Base-by-base conservation (phyloP, 2,329 filamentous ascomycete species). In the Cladosporium austrohemisphaericum region DNA sequence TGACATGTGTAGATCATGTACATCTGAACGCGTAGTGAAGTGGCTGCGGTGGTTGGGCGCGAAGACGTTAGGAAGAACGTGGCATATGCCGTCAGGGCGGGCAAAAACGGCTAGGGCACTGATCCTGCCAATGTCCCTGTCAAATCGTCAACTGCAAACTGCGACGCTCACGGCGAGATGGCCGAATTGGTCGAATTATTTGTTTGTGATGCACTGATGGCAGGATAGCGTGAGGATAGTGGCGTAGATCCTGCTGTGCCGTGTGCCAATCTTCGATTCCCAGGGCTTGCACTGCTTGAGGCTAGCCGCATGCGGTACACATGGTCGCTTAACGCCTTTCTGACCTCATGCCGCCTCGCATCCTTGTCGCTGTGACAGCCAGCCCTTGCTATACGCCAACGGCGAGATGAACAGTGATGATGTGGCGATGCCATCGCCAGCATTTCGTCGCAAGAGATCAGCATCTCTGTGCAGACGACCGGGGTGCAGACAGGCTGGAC, bases 291-390 rank as follows among this genome's bases (percentile, higher is more conserved):
- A 18, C 38, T 16, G 38, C 14, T 41, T 14, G 9, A 16, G 38
- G 38, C 38, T 40, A 40, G 37, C 37, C 9, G 28, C n/a, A 14
- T 28, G 7, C 13, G 28, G 25, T 22, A 20, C 22, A 29, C 16
- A 38, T 25, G 19, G 25, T 47, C 44, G 44, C 44, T 38, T 47
- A 8, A 7, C 31, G 44, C 14, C 18, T 16, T 23, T 20, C 33
- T 47, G 44, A 47, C 44, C 44, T 47, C 44, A 47, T 47, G 25
- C 44, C 44, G 33, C 44, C 23, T 25, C 7, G 14, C 33, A 47
- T 20, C 44, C 44, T 31, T 38, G 44, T 47, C 44, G 31, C 25
- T 22, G 44, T 36, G 25, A 22, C 44, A 37, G 16, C 32, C 31
- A 35, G 22, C 20, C 41, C 29, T 35, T 25, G 29, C 33, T 10